Percentiles rank a stretch among this genome's conserved stretches.
Conservation (phyloP, 805 yeast species). For the Cyberlindnera maclurae region DNA sequence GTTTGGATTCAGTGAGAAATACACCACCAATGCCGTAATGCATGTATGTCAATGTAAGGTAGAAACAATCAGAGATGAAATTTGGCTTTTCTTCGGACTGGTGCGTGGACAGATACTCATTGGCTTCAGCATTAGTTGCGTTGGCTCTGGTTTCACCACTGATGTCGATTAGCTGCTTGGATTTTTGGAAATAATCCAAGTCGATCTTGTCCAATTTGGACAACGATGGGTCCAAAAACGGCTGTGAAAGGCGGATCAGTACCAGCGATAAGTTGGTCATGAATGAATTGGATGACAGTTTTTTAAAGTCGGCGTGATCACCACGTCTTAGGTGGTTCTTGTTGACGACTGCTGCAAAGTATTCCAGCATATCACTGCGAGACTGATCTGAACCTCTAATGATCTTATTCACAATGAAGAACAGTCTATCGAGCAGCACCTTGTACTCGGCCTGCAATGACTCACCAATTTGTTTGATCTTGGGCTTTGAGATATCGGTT, state of each 20-base stretch:
- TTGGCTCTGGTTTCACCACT: slow-evolving; percentile 78
- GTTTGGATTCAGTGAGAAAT: slow-evolving; percentile 46
- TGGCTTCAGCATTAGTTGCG: slow-evolving; percentile 66
- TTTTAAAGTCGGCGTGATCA: slow-evolving; percentile 62
- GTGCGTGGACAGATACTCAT: slow-evolving; percentile 41
- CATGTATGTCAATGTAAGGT: slow-evolving; percentile 64
- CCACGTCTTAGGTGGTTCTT: slow-evolving; percentile 84
- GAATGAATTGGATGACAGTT: slow-evolving; percentile 70
- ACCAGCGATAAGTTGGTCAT: slow-evolving; percentile 71
- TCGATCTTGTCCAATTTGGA: slow-evolving; percentile 74
- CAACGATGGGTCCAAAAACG: slow-evolving; percentile 66
- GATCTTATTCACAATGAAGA: slow-evolving; percentile 62
- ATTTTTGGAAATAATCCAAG: slow-evolving; percentile 53
- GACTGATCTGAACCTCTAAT: slow-evolving; percentile 66
- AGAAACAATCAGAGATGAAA: slow-evolving; percentile 90
- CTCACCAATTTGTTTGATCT: slow-evolving; percentile 44
- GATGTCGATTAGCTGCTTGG: slow-evolving; percentile 47
- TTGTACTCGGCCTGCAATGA: slow-evolving; percentile 60
- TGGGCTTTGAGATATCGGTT: slow-evolving; percentile 30
- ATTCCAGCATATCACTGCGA: slow-evolving; percentile 55
- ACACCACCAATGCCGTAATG: slow-evolving; percentile 90
- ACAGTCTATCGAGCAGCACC: slow-evolving; percentile 53
- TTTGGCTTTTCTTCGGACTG: slow-evolving; percentile 42
- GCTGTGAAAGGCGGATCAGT: slow-evolving; percentile 67
- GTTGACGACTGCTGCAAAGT: slow-evolving; percentile 70